Evolutionary conservation across 768 basidiomycete species (phyloP).

Genomic region (Suillus placidus): DNA sequence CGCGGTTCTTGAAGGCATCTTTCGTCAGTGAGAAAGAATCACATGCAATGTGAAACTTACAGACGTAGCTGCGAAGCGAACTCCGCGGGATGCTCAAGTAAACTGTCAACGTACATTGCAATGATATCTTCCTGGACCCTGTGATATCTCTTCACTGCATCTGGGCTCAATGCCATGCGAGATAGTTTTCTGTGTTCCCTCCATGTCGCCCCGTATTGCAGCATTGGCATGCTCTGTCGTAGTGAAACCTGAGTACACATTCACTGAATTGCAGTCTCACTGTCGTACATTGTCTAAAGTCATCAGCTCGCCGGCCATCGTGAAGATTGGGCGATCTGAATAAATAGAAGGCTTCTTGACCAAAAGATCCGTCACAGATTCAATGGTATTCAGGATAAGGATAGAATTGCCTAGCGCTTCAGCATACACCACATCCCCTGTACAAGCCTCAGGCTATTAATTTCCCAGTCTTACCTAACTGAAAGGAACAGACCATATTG

Average conservation of each 20-base stretch:
- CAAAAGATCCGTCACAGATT: slow-evolving; percentile 31
- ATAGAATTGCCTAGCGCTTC: slow-evolving; percentile 30
- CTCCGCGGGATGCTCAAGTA: slow-evolving; percentile 19
- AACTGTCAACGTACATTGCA: slow-evolving; percentile 16
- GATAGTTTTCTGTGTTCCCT: slow-evolving; percentile 31
- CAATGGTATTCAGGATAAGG: slow-evolving; percentile 33
- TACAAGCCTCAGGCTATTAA: no score
- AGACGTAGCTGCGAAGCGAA: slow-evolving; percentile 27
- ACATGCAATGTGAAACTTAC: slow-evolving; percentile 14
- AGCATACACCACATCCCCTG: slow-evolving; percentile 35
- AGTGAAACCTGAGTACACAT: not conserved
- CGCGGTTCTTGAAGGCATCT: slow-evolving; percentile 15
- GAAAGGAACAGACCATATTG: no score
- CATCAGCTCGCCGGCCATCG: slow-evolving; percentile 41
- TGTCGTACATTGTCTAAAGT: slow-evolving; percentile 20
- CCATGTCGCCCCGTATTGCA: slow-evolving; percentile 26
- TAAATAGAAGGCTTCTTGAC: slow-evolving; percentile 32
- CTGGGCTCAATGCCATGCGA: slow-evolving; percentile 31
- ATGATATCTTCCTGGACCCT: slow-evolving; percentile 31
- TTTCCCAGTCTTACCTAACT: no score
- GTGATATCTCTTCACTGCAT: slow-evolving; percentile 37
- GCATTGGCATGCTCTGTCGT: slow-evolving; percentile 26
- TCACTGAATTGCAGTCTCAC: not conserved
- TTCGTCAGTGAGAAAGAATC: not conserved
- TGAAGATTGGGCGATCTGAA: slow-evolving; percentile 37